A percentile compares a stretch with the other conserved stretches of the same genome.
Evolutionary conservation across 2,329 filamentous ascomycete species (phyloP).

Genomic region (Cercospora brassicicola): DNA sequence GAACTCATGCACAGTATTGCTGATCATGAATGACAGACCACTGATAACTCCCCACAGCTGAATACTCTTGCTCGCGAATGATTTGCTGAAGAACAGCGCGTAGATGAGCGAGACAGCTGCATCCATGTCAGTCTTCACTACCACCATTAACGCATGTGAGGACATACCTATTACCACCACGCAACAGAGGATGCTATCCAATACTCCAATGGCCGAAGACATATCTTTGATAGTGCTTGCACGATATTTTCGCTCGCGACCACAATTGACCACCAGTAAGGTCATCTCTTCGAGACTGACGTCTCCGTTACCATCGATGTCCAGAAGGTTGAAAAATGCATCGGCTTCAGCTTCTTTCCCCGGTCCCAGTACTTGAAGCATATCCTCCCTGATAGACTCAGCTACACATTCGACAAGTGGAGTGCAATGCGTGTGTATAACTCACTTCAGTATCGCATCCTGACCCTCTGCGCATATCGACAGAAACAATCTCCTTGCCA

Average conservation of each 20-base stretch:
- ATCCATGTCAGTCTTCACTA: background rate
- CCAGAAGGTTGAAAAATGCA: slow-evolving; percentile 36
- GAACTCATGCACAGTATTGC: slow-evolving; percentile 89
- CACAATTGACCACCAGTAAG: slow-evolving; percentile 30
- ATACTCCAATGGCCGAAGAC: slow-evolving; percentile 37
- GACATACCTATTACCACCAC: slow-evolving; percentile 30
- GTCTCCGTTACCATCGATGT: slow-evolving; percentile 38
- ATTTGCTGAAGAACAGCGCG: slow-evolving; percentile 36
- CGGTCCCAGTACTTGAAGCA: slow-evolving; percentile 33
- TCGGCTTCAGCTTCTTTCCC: slow-evolving; percentile 29
- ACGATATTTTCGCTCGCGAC: slow-evolving; percentile 33
- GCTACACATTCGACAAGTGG: background rate
- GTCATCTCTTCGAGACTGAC: slow-evolving; percentile 39
- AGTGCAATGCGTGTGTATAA: background rate
- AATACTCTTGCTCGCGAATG: slow-evolving; percentile 24
- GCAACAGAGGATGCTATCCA: slow-evolving; percentile 36
- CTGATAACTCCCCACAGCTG: slow-evolving; percentile 29
- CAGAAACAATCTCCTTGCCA: slow-evolving; percentile 38
- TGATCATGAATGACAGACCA: slow-evolving; percentile 79
- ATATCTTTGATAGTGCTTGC: slow-evolving; percentile 36
- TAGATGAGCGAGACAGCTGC: slow-evolving; percentile 36
- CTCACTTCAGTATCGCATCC: slow-evolving; percentile 27
- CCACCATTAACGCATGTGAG: background rate
- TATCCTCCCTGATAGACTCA: slow-evolving; percentile 20
- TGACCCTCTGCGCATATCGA: slow-evolving; percentile 32